phyloP scores from a whole-genome alignment of 2,329 filamentous ascomycete species.

The Sporothrix phasma region DNA sequence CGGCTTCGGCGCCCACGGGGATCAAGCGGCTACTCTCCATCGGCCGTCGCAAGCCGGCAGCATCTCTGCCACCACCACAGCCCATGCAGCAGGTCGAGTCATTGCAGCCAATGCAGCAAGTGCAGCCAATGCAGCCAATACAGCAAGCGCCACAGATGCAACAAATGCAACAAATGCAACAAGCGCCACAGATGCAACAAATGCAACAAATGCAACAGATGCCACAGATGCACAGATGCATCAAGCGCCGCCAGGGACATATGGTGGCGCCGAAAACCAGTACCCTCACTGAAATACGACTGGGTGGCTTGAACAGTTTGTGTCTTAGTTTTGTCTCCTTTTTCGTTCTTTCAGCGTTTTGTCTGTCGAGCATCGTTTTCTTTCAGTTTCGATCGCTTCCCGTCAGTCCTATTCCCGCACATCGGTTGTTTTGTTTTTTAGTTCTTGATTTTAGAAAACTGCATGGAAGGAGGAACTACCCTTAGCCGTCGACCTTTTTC shows the following conservation, averaged over 20 bases:
- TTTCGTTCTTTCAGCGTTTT: not conserved
- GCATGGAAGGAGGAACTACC: not conserved
- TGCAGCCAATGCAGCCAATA: not conserved
- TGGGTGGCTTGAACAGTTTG: not conserved
- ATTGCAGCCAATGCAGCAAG: not conserved
- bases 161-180: not conserved
- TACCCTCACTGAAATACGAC: not conserved
- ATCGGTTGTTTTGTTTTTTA: not conserved
- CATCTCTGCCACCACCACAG: not conserved
- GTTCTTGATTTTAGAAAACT: not conserved
- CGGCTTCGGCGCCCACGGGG: conserved; percentile 25
- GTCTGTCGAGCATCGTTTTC: not conserved
- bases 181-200: not conserved
- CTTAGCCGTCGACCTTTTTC: not conserved
- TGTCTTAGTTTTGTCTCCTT: not conserved
- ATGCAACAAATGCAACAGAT: not conserved
- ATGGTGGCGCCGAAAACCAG: not conserved
- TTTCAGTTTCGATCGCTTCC: not conserved
- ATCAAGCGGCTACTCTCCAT: conserved; percentile 39
- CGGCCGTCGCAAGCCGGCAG: conserved; percentile 26
- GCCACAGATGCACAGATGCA: not conserved
- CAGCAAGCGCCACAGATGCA: not conserved
- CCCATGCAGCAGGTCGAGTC: not conserved
- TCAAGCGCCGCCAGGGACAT: not conserved
- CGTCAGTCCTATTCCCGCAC: not conserved